Conservation (phyloP, 805 yeast genomes). For the Nakazawaea pomicola region DNA sequence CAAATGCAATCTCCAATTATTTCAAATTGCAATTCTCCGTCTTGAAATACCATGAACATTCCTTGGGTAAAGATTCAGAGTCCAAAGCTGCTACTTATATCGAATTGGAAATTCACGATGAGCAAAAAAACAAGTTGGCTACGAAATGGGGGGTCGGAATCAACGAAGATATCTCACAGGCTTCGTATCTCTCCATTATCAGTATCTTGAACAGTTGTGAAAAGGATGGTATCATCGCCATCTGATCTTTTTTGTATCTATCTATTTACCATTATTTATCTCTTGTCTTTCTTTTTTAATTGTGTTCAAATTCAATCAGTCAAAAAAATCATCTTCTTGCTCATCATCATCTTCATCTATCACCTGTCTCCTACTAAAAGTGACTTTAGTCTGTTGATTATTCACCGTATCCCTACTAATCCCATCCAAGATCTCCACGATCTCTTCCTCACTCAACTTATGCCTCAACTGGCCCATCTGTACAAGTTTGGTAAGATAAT, state of each 20-base stretch:
- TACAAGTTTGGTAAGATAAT: conserved; percentile 65
- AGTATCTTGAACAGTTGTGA: conserved; percentile 36
- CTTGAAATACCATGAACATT: conserved; percentile 71
- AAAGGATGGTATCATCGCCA: conserved; percentile 9
- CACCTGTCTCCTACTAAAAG: conserved; percentile 44
- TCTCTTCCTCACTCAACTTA: conserved; percentile 75
- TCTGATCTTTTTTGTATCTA: neutral
- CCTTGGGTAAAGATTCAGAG: conserved; percentile 67
- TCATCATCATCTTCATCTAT: conserved; percentile 20
- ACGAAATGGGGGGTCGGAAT: conserved; percentile 54
- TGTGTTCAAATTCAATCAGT: too few species aligned
- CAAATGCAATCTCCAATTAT: conserved; percentile 49
- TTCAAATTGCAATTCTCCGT: conserved; percentile 53
- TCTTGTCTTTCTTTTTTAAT: too few species aligned
- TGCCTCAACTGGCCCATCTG: conserved; percentile 71
- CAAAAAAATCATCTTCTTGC: conserved; percentile 42
- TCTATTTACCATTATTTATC: too few species aligned
- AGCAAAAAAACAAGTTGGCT: conserved; percentile 17
- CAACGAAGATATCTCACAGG: conserved; percentile 51
- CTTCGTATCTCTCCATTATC: conserved; percentile 41
- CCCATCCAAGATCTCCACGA: conserved; percentile 79
- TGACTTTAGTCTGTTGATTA: conserved; percentile 60
- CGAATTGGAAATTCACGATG: conserved; percentile 23
- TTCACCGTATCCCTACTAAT: conserved; percentile 67
- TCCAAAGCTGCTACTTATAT: conserved; percentile 76